Percentiles rank a stretch among this genome's conserved stretches.
Evolutionary conservation across 129 eudicot species (phyloP).

Genomic region (Flaveria sonorensis): DNA sequence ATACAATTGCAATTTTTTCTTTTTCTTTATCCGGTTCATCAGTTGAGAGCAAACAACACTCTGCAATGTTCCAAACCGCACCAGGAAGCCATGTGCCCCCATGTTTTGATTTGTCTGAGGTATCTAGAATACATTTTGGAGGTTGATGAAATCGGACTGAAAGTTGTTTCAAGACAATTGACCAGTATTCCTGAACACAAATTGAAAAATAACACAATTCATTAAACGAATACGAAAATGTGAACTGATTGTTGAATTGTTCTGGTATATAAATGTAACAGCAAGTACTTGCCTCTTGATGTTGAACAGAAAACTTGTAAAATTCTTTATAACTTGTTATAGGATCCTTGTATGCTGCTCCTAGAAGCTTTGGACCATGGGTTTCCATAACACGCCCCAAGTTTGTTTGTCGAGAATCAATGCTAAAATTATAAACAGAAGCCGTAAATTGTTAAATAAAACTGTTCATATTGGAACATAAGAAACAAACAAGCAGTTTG

Average conservation of each 20-base stretch:
- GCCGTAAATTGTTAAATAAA: not conserved
- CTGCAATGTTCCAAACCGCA: constrained; percentile 75
- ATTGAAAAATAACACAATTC: not conserved
- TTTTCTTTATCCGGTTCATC: constrained; percentile 47
- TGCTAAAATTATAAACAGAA: constrained; percentile 39
- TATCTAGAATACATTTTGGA: constrained; percentile 74
- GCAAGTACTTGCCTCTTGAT: constrained; percentile 70
- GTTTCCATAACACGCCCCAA: constrained; percentile 78
- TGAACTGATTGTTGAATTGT: not conserved
- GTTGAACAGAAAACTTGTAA: constrained; percentile 65
- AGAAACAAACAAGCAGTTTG: not conserved
- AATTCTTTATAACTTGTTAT: constrained; percentile 65
- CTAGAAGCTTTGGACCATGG: constrained; percentile 77
- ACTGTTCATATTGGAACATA: not conserved
- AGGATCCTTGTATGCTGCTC: constrained; percentile 68
- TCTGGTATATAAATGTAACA: not conserved
- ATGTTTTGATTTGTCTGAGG: constrained; percentile 57
- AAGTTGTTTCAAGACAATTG: constrained; percentile 57
- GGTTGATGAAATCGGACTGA: constrained; percentile 53
- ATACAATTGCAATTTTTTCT: constrained; percentile 64
- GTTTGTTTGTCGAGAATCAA: constrained; percentile 55
- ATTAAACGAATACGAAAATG: not conserved
- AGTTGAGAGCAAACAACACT: constrained; percentile 71
- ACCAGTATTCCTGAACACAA: constrained; percentile 74
- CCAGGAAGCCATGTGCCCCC: constrained; percentile 93